phyloP scores from a whole-genome alignment of 1,139 yeast genomes.

The Geotrichum fermentans region DNA sequence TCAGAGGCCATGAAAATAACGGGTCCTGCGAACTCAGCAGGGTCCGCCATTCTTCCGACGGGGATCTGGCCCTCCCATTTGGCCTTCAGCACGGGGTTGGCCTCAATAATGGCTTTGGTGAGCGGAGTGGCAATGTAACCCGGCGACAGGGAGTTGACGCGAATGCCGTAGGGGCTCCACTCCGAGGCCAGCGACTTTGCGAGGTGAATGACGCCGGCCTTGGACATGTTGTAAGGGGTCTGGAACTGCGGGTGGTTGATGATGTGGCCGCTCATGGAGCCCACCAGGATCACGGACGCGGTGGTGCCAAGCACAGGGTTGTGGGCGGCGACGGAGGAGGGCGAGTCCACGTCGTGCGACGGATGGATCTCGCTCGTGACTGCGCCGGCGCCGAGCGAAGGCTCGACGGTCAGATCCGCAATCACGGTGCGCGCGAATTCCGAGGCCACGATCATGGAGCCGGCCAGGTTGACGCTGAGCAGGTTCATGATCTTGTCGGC shows the following conservation, averaged over 20 bases:
- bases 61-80: slow-evolving; percentile 67
- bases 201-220: slow-evolving; percentile 79
- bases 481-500: slow-evolving; percentile 63
- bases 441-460: slow-evolving; percentile 67
- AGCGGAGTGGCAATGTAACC: slow-evolving; percentile 73
- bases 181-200: slow-evolving; percentile 75
- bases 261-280: slow-evolving; percentile 81
- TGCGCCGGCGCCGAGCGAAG: slow-evolving; percentile 1
- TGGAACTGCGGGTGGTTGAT: slow-evolving; percentile 82
- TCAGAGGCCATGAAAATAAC: slow-evolving; percentile 65
- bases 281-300: slow-evolving; percentile 71
- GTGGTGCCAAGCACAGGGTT: neutral
- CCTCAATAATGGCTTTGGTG: slow-evolving; percentile 53
- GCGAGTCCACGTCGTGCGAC: neutral
- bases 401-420: slow-evolving; percentile 34
- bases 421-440: slow-evolving; percentile 66
- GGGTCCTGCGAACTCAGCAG: slow-evolving; percentile 76
- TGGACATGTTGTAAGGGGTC: slow-evolving; percentile 79
- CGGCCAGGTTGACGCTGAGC: slow-evolving; percentile 68
- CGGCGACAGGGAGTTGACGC: slow-evolving; percentile 77
- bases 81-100: slow-evolving; percentile 47
- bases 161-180: slow-evolving; percentile 73
- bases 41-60: slow-evolving; percentile 72
- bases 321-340: neutral
- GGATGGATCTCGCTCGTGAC: neutral